Percentiles rank a stretch among this genome's conserved stretches.
Conservation (phyloP, 2,329 filamentous ascomycete species). For the Monilinia vaccinii-corymbosi region DNA sequence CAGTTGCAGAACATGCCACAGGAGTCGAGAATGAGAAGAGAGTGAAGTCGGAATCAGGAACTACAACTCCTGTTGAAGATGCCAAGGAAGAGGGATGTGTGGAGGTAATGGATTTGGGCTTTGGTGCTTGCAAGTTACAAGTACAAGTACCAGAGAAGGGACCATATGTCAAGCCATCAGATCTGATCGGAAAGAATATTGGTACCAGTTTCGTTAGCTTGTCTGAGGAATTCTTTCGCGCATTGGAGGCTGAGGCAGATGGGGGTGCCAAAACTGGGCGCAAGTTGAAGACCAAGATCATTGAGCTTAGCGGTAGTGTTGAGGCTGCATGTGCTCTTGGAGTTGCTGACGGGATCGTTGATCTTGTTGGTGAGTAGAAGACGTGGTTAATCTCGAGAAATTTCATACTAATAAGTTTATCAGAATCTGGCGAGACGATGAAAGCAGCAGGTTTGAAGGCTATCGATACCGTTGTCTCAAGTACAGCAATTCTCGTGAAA, state of each 20-base stretch:
- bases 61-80: constrained; percentile 34
- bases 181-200: constrained; percentile 85
- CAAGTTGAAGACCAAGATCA: constrained; percentile 78
- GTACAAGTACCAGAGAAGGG: constrained; percentile 95
- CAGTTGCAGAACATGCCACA: constrained; percentile 83
- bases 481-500: constrained; percentile 84
- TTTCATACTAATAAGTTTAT: constrained; percentile 14
- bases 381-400: not conserved
- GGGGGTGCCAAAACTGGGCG: constrained; percentile 30
- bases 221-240: constrained; percentile 72
- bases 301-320: constrained; percentile 92
- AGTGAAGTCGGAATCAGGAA: constrained; percentile 39
- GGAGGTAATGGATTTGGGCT: constrained; percentile 82
- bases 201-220: constrained; percentile 92
- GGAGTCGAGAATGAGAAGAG: constrained; percentile 42
- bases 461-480: constrained; percentile 87
- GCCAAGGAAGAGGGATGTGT: constrained; percentile 48
- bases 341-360: constrained; percentile 93
- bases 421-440: constrained; percentile 98
- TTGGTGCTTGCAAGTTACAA: constrained; percentile 85
- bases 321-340: constrained; percentile 94
- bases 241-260: constrained; percentile 52
- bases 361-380: constrained; percentile 72
- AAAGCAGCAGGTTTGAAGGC: constrained; percentile 86
- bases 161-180: constrained; percentile 54